A percentile compares a stretch with the other conserved stretches of the same genome.
phyloP scores from a whole-genome alignment of 257 asterid genomes.

The Gardenia jasminoides region DNA sequence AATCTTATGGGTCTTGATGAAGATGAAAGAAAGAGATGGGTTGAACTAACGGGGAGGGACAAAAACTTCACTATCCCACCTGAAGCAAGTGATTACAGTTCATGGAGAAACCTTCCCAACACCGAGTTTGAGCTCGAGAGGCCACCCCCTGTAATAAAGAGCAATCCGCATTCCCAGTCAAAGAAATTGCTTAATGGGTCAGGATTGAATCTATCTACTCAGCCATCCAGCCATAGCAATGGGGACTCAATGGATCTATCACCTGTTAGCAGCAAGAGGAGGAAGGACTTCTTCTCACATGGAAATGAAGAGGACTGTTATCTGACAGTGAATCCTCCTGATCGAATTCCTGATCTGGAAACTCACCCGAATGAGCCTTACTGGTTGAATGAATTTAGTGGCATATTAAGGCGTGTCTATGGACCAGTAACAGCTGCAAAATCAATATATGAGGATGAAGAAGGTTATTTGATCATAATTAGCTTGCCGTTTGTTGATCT shows the following conservation, averaged over 20 bases:
- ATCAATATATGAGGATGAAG: constrained; percentile 74
- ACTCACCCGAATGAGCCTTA: constrained; percentile 49
- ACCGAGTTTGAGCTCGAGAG: constrained; percentile 81
- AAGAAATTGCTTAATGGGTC: constrained; percentile 73
- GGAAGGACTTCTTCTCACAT: constrained; percentile 56
- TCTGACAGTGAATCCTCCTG: constrained; percentile 37
- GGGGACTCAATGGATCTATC: constrained; percentile 58
- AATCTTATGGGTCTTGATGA: constrained; percentile 56
- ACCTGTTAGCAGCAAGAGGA: constrained; percentile 53
- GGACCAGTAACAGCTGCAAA: constrained; percentile 92
- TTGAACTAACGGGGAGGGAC: constrained; percentile 76
- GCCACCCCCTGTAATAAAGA: constrained; percentile 43
- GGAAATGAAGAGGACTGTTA: constrained; percentile 51
- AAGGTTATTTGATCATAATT: constrained; percentile 59
- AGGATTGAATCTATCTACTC: constrained; percentile 60
- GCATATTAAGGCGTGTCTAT: constrained; percentile 59
- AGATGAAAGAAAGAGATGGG: constrained; percentile 82
- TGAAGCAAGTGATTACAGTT: constrained; percentile 73
- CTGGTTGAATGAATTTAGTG: constrained; percentile 72
- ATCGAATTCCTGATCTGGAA: constrained; percentile 57
- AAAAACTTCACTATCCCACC: constrained; percentile 57
- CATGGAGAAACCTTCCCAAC: constrained; percentile 81
- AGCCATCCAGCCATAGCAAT: constrained; percentile 49
- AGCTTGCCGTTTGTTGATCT: constrained; percentile 90
- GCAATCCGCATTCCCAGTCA: constrained; percentile 37